Conservation (phyloP, 345 rosid genomes). For the Gossypium herbaceum region DNA sequence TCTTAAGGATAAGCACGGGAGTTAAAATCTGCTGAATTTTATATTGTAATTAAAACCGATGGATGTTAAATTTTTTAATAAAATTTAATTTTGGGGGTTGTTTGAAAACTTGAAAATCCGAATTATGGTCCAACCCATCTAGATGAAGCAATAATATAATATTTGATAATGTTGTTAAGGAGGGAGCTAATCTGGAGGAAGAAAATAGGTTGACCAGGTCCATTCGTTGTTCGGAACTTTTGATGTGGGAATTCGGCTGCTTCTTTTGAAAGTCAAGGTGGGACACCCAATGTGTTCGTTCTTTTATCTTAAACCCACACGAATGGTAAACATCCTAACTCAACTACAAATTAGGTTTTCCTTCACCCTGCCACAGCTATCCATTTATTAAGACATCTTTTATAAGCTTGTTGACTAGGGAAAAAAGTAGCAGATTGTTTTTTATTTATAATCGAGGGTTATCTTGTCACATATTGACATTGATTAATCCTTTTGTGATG, state of each 20-base stretch:
- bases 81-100: not conserved
- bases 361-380: not conserved
- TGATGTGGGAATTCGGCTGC: not conserved
- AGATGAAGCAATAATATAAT: not conserved
- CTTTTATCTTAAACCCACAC: not conserved
- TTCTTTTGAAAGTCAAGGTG: not conserved
- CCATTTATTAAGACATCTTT: too few species aligned
- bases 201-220: not conserved
- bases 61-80: not conserved
- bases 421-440: too few species aligned
- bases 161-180: not conserved
- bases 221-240: not conserved
- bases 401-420: too few species aligned
- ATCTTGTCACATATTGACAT: too few species aligned
- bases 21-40: not conserved
- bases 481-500: too few species aligned
- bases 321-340: not conserved
- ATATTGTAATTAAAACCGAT: not conserved
- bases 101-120: not conserved
- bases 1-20: not conserved
- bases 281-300: not conserved
- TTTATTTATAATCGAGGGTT: too few species aligned
- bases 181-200: not conserved
- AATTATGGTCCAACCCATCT: not conserved
- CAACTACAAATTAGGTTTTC: not conserved